Evolutionary conservation across 2,329 filamentous ascomycete genomes (phyloP).

Genomic region (Teratosphaeria gauchensis): DNA sequence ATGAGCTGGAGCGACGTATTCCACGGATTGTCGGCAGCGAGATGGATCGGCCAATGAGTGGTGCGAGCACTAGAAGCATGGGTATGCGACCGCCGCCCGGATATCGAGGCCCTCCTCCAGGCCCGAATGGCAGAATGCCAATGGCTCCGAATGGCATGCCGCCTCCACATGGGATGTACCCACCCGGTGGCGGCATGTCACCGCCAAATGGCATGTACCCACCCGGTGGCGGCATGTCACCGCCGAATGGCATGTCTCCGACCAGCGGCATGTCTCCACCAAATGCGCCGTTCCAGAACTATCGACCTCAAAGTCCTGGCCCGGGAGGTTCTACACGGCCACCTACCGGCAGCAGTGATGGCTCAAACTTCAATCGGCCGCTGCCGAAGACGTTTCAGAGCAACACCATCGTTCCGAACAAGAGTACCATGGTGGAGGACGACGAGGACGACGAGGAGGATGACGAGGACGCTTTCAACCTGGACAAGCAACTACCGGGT

Average conservation of each 20-base stretch:
- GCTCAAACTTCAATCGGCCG: constrained; percentile 51
- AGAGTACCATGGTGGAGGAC: constrained; percentile 95
- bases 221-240: constrained; percentile 3
- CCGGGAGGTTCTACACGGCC: constrained; percentile 27
- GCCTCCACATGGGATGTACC: background rate
- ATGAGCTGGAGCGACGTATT: constrained; percentile 83
- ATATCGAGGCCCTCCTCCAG: constrained; percentile 17
- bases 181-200: constrained; percentile 3
- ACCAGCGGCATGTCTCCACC: constrained; percentile 10
- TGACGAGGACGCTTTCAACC: constrained; percentile 17
- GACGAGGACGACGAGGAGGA: constrained; percentile 57
- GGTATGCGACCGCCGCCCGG: constrained; percentile 29
- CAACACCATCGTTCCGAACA: constrained; percentile 95
- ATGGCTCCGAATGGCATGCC: constrained; percentile 11
- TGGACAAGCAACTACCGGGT: constrained; percentile 15
- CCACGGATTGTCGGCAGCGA: constrained; percentile 67
- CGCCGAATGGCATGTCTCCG: constrained; percentile 8
- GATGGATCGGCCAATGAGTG: constrained; percentile 56
- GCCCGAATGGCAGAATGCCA: constrained; percentile 9
- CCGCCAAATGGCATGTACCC: background rate
- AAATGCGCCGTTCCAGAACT: constrained; percentile 17
- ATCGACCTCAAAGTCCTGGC: constrained; percentile 23
- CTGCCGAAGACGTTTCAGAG: constrained; percentile 74
- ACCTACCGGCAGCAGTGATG: constrained; percentile 37
- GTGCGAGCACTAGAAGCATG: constrained; percentile 42